phyloP scores from a whole-genome alignment of 345 rosid species.

The Rhodomyrtus tomentosa region DNA sequence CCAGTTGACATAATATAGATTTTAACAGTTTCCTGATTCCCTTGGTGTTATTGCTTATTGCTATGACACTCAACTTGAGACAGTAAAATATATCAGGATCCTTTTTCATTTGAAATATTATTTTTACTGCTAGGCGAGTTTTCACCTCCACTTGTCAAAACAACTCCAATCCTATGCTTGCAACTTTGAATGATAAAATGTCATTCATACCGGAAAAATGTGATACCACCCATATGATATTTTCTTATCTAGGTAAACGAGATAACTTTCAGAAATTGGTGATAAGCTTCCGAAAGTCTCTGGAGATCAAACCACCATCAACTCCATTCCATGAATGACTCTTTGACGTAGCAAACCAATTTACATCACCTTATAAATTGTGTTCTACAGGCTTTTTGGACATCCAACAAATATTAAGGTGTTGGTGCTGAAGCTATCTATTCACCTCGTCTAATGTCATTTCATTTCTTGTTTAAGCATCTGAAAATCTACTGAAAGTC shows the following conservation, averaged over 20 bases:
- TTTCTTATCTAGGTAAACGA: neutral
- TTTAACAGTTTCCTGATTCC: neutral
- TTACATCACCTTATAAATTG: neutral
- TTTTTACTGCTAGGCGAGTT: neutral
- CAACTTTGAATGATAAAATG: neutral
- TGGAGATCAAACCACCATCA: neutral
- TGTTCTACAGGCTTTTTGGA: neutral
- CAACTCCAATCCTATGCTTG: neutral
- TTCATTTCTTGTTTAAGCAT: neutral
- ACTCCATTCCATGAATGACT: neutral
- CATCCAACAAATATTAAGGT: neutral
- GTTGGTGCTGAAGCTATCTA: neutral
- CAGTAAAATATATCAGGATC: neutral
- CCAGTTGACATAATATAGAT: neutral
- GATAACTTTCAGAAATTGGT: neutral
- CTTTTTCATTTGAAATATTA: no score
- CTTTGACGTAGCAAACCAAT: neutral
- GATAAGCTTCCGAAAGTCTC: neutral
- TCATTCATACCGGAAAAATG: neutral
- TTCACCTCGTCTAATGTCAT: neutral
- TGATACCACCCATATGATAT: neutral
- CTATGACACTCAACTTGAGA: neutral
- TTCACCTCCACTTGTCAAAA: neutral
- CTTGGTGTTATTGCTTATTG: neutral
- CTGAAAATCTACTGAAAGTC: neutral